phyloP scores from a whole-genome alignment of 2,329 filamentous ascomycete species.

The Aspergillus luchuensis region DNA sequence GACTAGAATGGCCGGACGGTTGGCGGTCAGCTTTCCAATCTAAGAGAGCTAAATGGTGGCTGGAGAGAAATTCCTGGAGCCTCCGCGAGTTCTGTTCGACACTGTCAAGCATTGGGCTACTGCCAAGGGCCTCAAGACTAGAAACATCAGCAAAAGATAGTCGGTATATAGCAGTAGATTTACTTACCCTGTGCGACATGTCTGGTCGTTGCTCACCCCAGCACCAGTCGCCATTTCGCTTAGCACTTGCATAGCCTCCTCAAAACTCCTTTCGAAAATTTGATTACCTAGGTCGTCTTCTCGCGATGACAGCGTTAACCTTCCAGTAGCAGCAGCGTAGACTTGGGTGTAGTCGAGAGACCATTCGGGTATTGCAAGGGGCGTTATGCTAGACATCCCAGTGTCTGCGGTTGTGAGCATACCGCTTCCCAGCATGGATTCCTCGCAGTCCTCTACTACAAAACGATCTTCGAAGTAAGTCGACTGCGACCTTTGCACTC shows the following conservation, averaged over 20 bases:
- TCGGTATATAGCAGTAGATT: background rate
- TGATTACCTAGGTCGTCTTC: conserved; percentile 2
- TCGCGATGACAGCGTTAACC: conserved; percentile 8
- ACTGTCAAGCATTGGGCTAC: conserved; percentile 33
- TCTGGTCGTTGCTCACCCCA: conserved; percentile 9
- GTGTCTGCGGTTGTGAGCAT: conserved; percentile 11
- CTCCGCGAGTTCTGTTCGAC: conserved; percentile 40
- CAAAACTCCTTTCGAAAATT: conserved; percentile 20
- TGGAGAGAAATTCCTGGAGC: conserved; percentile 30
- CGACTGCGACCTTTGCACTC: conserved; percentile 12
- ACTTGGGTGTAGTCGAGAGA: conserved; percentile 32
- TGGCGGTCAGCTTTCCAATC: conserved; percentile 24
- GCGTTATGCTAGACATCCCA: conserved; percentile 13
- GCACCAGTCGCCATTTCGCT: conserved; percentile 12
- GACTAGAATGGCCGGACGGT: conserved; percentile 21
- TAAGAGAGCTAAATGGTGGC: background rate
- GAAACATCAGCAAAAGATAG: conserved; percentile 8
- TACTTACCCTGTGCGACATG: conserved; percentile 36
- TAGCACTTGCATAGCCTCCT: conserved; percentile 28
- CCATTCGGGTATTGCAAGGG: conserved; percentile 28
- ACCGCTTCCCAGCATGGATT: conserved; percentile 22
- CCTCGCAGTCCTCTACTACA: conserved; percentile 43
- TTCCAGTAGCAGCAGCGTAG: conserved; percentile 30
- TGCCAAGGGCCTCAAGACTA: conserved; percentile 37
- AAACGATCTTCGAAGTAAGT: conserved; percentile 31